A percentile compares a stretch with the other conserved stretches of the same genome.
phyloP scores from a whole-genome alignment of 2,329 filamentous ascomycete species.

The Cytospora mali region DNA sequence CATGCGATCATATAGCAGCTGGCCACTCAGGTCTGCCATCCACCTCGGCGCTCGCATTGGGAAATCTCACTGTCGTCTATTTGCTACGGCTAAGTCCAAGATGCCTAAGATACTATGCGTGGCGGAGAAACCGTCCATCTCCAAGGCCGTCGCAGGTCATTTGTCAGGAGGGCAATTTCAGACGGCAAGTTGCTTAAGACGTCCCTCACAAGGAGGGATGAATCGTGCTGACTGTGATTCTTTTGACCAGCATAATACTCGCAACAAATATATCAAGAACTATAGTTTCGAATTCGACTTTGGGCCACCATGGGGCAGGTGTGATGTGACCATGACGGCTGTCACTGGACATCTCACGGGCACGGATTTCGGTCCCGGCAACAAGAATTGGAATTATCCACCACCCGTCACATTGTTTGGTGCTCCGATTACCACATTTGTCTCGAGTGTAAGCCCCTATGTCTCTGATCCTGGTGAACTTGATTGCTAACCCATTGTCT shows the following conservation, averaged over 20 bases:
- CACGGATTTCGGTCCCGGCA: slow-evolving; percentile 74
- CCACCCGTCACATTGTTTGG: slow-evolving; percentile 79
- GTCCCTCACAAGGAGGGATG: not conserved
- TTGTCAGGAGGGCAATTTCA: slow-evolving; percentile 75
- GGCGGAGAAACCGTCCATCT: slow-evolving; percentile 82
- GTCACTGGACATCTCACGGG: slow-evolving; percentile 85
- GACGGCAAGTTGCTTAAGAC: slow-evolving; percentile 58
- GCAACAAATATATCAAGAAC: slow-evolving; percentile 85
- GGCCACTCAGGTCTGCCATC: not conserved
- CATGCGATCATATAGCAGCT: slow-evolving; percentile 17
- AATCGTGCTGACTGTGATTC: slow-evolving; percentile 1
- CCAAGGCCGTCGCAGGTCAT: slow-evolving; percentile 89
- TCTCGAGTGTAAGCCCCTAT: slow-evolving; percentile 61
- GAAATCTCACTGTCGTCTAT: slow-evolving; percentile 6
- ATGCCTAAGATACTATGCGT: slow-evolving; percentile 60
- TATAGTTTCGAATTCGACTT: slow-evolving; percentile 93
- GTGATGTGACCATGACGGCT: slow-evolving; percentile 89
- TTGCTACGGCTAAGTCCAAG: slow-evolving; percentile 30
- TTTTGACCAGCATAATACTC: slow-evolving; percentile 63
- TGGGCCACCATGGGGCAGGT: slow-evolving; percentile 75
- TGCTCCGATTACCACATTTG: slow-evolving; percentile 69
- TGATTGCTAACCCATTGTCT: slow-evolving; percentile 27
- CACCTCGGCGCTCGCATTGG: not conserved
- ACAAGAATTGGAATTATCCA: slow-evolving; percentile 79
- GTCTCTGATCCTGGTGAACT: not conserved